phyloP scores from a whole-genome alignment of 495 filamentous ascomycete genomes.

The Neurospora africana region DNA sequence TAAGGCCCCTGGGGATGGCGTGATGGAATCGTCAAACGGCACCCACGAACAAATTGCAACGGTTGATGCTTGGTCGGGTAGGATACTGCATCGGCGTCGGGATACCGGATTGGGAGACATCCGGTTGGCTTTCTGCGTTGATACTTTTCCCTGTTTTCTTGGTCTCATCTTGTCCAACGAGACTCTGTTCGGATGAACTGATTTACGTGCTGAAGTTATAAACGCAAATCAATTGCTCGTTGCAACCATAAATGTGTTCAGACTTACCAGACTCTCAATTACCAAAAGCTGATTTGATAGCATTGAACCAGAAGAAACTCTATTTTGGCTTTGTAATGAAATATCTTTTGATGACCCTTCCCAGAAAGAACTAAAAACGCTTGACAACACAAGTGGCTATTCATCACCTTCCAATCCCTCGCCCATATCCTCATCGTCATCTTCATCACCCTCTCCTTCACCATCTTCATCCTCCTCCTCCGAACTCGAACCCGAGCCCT shows the following conservation, averaged over 20 bases:
- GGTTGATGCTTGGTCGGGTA: background rate
- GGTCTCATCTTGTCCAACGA: background rate
- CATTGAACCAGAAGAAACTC: background rate
- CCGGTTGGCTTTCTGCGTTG: background rate
- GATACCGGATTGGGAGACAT: background rate
- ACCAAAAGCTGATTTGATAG: background rate
- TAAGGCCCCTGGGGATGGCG: background rate
- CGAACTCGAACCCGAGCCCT: slow-evolving; percentile 48
- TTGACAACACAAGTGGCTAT: background rate
- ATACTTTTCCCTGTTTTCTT: background rate
- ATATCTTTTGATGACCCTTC: background rate
- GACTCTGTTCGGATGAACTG: background rate
- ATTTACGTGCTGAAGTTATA: background rate
- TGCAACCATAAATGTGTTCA: background rate
- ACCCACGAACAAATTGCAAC: background rate
- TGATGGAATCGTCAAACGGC: background rate
- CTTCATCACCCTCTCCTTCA: slow-evolving; percentile 37
- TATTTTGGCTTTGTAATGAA: background rate
- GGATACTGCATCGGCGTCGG: background rate
- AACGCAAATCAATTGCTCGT: background rate
- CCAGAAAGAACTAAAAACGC: background rate
- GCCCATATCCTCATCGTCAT: slow-evolving; percentile 38
- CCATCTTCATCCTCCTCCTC: slow-evolving; percentile 43
- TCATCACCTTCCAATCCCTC: slow-evolving; percentile 15
- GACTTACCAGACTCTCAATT: background rate